A percentile compares a stretch with the other conserved stretches of the same genome.
These are phyloP conservation scores for Tricholoma matsutake DNA, from an alignment of 768 basidiomycete genomes.

Conservation along the genomic window DNA sequence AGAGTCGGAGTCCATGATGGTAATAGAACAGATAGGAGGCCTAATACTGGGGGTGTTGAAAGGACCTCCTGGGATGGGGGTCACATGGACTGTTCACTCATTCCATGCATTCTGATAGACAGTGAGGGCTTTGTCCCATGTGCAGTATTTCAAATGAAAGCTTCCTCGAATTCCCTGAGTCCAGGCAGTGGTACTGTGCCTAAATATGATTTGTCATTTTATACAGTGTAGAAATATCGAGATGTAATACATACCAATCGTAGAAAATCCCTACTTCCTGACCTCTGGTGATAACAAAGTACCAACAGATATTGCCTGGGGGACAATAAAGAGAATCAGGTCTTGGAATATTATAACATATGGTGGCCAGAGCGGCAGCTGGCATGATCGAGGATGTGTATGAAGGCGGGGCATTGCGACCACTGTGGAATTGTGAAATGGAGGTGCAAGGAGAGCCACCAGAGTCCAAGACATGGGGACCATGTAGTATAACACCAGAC, in stretches of 20 bases:
- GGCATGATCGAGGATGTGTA: background rate
- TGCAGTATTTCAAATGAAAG: background rate
- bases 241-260: background rate
- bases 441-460: background rate
- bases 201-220: background rate
- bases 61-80: background rate
- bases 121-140: background rate
- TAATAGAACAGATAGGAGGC: background rate
- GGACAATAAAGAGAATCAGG: background rate
- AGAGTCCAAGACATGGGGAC: too few species aligned
- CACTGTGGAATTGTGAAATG: background rate
- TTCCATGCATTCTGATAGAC: background rate
- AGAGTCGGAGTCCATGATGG: background rate
- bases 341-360: background rate
- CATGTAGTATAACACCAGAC: background rate
- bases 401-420: background rate
- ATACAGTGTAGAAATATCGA: background rate
- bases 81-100: background rate
- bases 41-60: background rate
- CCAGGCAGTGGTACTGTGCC: background rate
- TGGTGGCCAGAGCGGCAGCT: background rate
- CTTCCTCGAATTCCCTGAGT: background rate
- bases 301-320: background rate
- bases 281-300: background rate
- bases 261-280: background rate